Conservation (phyloP, 345 rosid species). For the Mallotus nudiflorus region DNA sequence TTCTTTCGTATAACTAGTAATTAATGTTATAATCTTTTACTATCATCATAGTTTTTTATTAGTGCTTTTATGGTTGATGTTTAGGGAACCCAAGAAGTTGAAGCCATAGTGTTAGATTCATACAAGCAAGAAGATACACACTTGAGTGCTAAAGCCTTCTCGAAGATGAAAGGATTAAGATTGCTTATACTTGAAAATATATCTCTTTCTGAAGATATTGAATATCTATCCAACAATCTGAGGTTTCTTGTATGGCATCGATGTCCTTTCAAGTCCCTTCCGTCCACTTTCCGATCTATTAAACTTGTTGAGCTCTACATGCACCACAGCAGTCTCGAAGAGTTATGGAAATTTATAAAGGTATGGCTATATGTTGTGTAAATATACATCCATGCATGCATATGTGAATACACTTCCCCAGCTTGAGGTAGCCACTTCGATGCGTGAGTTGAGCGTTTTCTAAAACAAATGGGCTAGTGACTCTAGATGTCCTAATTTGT, state of each 20-base stretch:
- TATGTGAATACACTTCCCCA: too few species aligned
- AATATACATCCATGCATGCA: too few species aligned
- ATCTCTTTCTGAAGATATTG: not conserved
- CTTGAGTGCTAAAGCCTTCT: constrained; percentile 4
- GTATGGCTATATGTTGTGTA: too few species aligned
- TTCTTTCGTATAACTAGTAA: too few species aligned
- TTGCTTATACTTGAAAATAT: constrained; percentile 3
- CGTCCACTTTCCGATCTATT: not conserved
- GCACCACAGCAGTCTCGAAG: not conserved
- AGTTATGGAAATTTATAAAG: not conserved
- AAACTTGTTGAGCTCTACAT: constrained; percentile 3
- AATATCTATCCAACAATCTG: not conserved
- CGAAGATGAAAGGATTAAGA: constrained; percentile 2
- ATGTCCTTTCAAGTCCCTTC: constrained; percentile 4
- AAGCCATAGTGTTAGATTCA: not conserved
- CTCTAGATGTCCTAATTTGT: too few species aligned
- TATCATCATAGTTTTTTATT: too few species aligned
- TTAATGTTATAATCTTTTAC: too few species aligned
- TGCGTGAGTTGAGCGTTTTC: too few species aligned
- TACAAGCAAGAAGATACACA: not conserved
- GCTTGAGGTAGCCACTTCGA: too few species aligned
- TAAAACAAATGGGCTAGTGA: too few species aligned
- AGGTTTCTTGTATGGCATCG: not conserved
- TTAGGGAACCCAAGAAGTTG: constrained; percentile 8
- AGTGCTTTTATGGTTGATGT: not conserved